Base-by-base conservation (phyloP, 352 stramenopile species). In the Phytophthora pinifolia region DNA sequence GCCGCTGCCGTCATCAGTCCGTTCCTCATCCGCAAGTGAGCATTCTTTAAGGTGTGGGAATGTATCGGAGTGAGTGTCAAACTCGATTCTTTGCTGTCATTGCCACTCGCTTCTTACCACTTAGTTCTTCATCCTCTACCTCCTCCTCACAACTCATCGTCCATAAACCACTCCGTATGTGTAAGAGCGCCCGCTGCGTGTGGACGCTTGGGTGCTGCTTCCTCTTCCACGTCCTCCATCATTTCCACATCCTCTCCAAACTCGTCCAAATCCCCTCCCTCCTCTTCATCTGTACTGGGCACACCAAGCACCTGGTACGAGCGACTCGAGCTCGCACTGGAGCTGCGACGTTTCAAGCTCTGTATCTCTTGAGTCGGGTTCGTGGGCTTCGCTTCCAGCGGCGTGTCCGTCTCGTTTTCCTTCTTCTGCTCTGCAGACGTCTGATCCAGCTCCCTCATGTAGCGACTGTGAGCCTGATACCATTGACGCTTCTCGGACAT, bases 161-260 rank as follows among this genome's bases (percentile, higher is more conserved):
- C 65, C 12, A 36, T 59, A 62, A 83, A 83, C 73, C 73, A 83
- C 53, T 83, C 70, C 2, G 59, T 60, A 56, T 83, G 73, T 3
- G 73, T 75, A 8, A 83, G 52, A 31, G 46, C 67, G 15, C 70
- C 73, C 6, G 67, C 71, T 27, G 62, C 44, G 35, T 80, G 71
- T 34, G 73, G 74, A 15, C 38, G 15, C 48, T 65, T 66, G 2
- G 59, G 59, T 12, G 33, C 61, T 12, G 39, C 53, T 12, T 48
- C 34, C 9, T 65, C 39, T 9, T 67, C 72, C 22, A 65, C 41
- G 25, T 70, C 63, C 45, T 73, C 63, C 54, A 70, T 69, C 70
- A 83, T 83, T 38, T 80, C 79, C 31, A 74, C 65, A 42, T 82
- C 72, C n/a, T 74, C 72, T 38, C 47, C 63, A 50, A 55, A 59